Percentiles rank a stretch among this genome's conserved stretches.
phyloP scores from a whole-genome alignment of 768 basidiomycete genomes.

The Ramaria sp. region DNA sequence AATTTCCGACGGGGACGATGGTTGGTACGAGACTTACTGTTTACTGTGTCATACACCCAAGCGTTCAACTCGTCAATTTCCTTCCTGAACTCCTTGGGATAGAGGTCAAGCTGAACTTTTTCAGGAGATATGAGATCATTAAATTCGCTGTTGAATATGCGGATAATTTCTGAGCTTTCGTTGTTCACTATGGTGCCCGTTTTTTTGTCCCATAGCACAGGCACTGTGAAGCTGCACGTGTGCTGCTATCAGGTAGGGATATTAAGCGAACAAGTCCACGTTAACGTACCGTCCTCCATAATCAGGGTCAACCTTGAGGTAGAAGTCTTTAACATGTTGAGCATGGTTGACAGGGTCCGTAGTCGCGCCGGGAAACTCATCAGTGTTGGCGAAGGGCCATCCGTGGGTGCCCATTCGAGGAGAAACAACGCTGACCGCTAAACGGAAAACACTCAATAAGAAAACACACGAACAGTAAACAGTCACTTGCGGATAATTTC shows the following conservation, averaged over 20 bases:
- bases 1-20: background rate
- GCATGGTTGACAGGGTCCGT: constrained; percentile 62
- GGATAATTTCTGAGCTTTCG: constrained; percentile 90
- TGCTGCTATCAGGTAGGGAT: background rate
- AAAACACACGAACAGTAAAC: background rate
- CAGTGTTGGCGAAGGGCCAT: constrained; percentile 75
- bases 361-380: constrained; percentile 63
- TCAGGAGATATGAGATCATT: constrained; percentile 60
- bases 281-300: constrained; percentile 56
- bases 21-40: constrained; percentile 41
- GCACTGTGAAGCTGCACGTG: constrained; percentile 61
- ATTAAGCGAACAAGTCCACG: background rate
- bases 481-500: constrained; percentile 57
- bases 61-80: constrained; percentile 81
- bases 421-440: constrained; percentile 74
- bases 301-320: constrained; percentile 60
- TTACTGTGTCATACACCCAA: constrained; percentile 80
- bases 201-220: constrained; percentile 91
- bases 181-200: constrained; percentile 85
- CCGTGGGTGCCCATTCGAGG: constrained; percentile 77
- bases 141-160: constrained; percentile 84
- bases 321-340: constrained; percentile 74
- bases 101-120: constrained; percentile 53
- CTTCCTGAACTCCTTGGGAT: constrained; percentile 57
- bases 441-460: background rate